phyloP scores from a whole-genome alignment of 1,284 basidiomycete species.

The Cutaneotrichosporon arboriforme region DNA sequence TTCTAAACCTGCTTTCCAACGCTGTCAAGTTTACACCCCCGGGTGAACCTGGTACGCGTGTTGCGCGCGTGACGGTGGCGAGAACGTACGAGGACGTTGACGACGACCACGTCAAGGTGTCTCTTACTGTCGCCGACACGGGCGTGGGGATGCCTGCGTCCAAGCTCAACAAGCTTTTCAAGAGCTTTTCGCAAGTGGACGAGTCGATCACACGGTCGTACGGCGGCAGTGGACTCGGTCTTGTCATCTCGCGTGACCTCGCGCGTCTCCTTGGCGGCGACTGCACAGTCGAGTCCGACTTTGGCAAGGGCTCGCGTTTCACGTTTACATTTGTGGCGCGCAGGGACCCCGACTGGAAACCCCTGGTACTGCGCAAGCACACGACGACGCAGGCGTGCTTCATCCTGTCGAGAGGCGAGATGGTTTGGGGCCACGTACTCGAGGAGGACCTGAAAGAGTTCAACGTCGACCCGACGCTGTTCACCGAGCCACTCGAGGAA shows the following conservation, averaged over 20 bases:
- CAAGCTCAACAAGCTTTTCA: constrained; percentile 43
- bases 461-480: constrained; percentile 30
- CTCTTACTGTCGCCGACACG: constrained; percentile 33
- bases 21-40: constrained; percentile 41
- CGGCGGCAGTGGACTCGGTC: constrained; percentile 41
- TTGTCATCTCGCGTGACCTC: constrained; percentile 43
- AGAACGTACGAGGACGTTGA: constrained; percentile 24
- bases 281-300: constrained; percentile 37
- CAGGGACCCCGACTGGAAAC: constrained; percentile 16
- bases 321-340: constrained; percentile 37
- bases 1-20: constrained; percentile 40
- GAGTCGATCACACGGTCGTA: constrained; percentile 40
- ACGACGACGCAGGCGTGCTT: constrained; percentile 19
- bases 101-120: constrained; percentile 21
- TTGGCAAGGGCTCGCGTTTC: constrained; percentile 44
- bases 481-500: constrained; percentile 17
- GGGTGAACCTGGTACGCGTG: constrained; percentile 1
- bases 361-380: constrained; percentile 5
- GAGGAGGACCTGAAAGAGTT: constrained; percentile 26
- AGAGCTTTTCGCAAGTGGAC: constrained; percentile 45
- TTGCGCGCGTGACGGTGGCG: constrained; percentile 29
- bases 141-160: constrained; percentile 35
- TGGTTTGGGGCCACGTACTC: constrained; percentile 33
- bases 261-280: constrained; percentile 42
- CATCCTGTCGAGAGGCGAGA: constrained; percentile 16